Conservation (phyloP, 163 green algal species). For the Chlorella variabilis region DNA sequence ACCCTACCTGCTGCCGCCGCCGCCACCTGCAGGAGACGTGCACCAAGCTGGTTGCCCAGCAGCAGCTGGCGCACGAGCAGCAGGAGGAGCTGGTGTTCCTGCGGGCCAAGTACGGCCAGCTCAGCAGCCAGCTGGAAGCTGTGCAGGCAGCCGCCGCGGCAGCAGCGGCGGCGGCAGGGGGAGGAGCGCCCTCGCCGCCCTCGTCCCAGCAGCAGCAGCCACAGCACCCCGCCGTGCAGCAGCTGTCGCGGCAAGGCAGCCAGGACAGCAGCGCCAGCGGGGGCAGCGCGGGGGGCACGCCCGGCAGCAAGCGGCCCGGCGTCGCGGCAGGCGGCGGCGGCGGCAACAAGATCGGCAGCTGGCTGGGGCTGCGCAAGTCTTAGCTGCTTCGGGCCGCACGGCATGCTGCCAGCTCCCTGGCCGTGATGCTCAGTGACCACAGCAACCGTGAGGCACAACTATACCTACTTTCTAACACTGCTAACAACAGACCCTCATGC, state of each 20-base stretch:
- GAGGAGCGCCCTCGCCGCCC: too few species aligned
- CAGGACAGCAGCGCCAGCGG: constrained; percentile 8
- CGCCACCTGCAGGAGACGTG: constrained; percentile 33
- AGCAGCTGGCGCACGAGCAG: constrained; percentile 39
- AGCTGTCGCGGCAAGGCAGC: constrained; percentile 23
- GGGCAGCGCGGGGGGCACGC: background rate
- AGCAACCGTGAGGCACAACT: too few species aligned
- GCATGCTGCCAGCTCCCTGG: too few species aligned
- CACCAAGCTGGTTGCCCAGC: constrained; percentile 34
- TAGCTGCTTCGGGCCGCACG: too few species aligned
- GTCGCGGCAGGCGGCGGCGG: background rate
- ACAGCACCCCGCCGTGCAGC: background rate
- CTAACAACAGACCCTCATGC: too few species aligned
- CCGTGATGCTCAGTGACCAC: too few species aligned
- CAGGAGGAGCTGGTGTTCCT: constrained; percentile 35
- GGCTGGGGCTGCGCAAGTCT: constrained; percentile 8
- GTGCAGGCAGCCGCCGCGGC: background rate
- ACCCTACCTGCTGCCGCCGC: too few species aligned
- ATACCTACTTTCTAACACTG: too few species aligned
- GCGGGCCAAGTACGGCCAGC: constrained; percentile 9
- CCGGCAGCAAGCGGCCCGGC: background rate
- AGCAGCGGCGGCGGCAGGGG: background rate
- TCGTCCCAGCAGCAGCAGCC: background rate
- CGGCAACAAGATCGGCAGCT: constrained; percentile 9
- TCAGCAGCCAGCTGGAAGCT: constrained; percentile 1